Evolutionary conservation across 305 asterid species (phyloP).

Genomic region (Striga hermonthica): DNA sequence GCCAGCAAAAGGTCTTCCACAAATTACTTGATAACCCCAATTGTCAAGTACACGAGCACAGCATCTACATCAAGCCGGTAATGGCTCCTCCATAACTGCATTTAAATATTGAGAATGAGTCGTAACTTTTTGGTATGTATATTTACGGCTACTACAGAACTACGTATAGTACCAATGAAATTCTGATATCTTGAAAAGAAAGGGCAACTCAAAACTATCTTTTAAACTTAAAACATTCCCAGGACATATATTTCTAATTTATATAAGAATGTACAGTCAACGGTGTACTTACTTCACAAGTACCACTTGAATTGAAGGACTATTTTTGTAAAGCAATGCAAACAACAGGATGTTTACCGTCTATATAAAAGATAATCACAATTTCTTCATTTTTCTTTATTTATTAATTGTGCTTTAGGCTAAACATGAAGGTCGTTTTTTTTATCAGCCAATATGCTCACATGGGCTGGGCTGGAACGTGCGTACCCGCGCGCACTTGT

Average conservation of each 20-base stretch:
- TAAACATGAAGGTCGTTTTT: background rate
- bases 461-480: background rate
- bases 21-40: conserved; percentile 12
- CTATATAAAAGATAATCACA: background rate
- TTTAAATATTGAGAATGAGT: background rate
- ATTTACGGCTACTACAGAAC: background rate
- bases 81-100: conserved; percentile 88
- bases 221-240: background rate
- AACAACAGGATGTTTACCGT: background rate
- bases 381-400: too few species aligned
- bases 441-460: background rate
- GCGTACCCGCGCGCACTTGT: background rate
- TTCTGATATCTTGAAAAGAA: background rate
- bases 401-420: background rate
- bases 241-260: too few species aligned
- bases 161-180: background rate
- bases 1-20: conserved; percentile 5
- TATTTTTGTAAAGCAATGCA: background rate
- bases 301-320: background rate
- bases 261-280: too few species aligned
- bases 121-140: conserved; percentile 9
- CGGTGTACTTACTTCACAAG: background rate
- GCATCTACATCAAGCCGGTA: conserved; percentile 54
- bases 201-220: background rate
- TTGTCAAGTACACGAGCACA: conserved; percentile 1